A percentile compares a stretch with the other conserved stretches of the same genome.
Evolutionary conservation across 495 filamentous ascomycete genomes (phyloP).

Genomic region (Penicillium canescens): DNA sequence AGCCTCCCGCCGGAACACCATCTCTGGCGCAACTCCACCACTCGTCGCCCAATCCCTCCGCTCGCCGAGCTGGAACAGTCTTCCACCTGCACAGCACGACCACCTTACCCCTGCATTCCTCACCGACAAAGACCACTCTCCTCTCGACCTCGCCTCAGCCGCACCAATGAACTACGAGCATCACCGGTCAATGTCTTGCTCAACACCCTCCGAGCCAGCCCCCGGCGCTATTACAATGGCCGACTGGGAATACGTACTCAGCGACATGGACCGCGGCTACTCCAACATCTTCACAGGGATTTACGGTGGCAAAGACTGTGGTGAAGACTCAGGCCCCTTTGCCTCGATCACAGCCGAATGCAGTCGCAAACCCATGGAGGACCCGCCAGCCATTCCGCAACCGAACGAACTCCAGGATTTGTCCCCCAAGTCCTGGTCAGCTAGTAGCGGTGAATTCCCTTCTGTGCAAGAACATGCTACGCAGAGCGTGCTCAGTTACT

Average conservation of each 20-base stretch:
- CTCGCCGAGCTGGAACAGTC: conserved; percentile 42
- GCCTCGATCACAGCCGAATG: conserved; percentile 45
- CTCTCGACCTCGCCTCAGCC: conserved; percentile 20
- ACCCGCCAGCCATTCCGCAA: conserved; percentile 16
- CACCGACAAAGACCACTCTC: conserved; percentile 13
- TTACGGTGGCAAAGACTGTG: conserved; percentile 68
- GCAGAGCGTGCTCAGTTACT: conserved; percentile 73
- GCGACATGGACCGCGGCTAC: conserved; percentile 73
- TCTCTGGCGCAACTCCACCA: conserved; percentile 34
- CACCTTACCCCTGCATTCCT: conserved; percentile 20
- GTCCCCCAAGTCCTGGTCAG: conserved; percentile 45
- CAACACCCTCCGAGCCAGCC: conserved; percentile 31
- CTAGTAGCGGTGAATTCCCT: conserved; percentile 39
- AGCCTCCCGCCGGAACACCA: conserved; percentile 38
- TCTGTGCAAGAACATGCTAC: conserved; percentile 43
- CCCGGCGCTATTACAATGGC: conserved; percentile 51
- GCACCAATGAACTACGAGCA: conserved; percentile 29
- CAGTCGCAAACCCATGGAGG: conserved; percentile 27
- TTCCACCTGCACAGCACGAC: conserved; percentile 39
- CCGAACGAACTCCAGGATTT: conserved; percentile 33
- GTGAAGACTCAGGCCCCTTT: conserved; percentile 45
- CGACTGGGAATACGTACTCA: conserved; percentile 79
- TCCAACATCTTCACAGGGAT: conserved; percentile 83
- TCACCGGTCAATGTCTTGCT: conserved; percentile 30
- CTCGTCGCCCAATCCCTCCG: conserved; percentile 27